These are phyloP conservation scores for Pythium phragmiticola DNA, from an alignment of 352 stramenopile species.

Conservation along the genomic window DNA sequence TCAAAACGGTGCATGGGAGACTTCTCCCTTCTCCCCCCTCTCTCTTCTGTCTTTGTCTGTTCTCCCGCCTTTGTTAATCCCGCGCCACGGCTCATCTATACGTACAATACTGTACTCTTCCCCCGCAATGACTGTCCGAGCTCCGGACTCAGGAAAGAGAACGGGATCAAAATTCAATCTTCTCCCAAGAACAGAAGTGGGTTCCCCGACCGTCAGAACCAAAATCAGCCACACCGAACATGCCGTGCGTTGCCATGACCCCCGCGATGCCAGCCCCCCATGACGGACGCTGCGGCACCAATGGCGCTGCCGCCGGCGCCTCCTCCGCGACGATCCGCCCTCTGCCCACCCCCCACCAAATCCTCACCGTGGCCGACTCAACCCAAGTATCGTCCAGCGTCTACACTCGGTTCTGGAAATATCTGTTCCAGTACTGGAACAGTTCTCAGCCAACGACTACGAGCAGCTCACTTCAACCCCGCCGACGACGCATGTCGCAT, in stretches of 20 bases:
- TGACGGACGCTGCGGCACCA: conserved; percentile 7
- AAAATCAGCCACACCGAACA: not conserved
- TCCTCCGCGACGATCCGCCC: not conserved
- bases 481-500: conserved; percentile 2
- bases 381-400: conserved; percentile 4
- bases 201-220: conserved; percentile 1
- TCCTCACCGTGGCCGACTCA: not conserved
- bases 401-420: conserved; percentile 24
- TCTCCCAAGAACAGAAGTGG: conserved; percentile 1
- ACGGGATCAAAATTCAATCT: not conserved
- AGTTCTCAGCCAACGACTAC: not conserved
- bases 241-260: conserved; percentile 21
- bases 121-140: too few species aligned
- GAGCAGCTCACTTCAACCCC: not conserved
- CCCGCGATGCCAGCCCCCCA: conserved; percentile 5
- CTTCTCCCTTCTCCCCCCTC: not conserved
- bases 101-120: too few species aligned
- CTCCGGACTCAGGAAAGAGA: too few species aligned
- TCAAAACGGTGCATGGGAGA: not conserved
- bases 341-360: not conserved
- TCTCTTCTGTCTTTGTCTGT: not conserved
- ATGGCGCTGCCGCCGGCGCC: not conserved
- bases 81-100: conserved; percentile 1
- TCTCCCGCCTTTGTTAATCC: conserved; percentile 15
- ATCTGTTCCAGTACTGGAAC: conserved; percentile 17